Evolutionary conservation across 768 basidiomycete species (phyloP).

Genomic region (Lyophyllum atratum): DNA sequence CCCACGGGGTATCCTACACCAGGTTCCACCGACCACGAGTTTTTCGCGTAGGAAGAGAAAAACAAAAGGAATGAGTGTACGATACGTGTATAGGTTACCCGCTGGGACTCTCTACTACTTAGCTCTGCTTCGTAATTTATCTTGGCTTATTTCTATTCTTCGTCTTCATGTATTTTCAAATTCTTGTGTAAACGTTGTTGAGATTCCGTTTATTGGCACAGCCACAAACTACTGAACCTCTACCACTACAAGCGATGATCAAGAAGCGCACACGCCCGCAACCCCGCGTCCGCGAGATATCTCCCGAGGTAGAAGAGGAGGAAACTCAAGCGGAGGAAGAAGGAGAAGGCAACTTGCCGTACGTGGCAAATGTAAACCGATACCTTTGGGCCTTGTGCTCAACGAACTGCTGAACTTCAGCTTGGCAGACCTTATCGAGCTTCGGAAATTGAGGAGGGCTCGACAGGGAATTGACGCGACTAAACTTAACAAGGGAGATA

Average conservation of each 20-base stretch:
- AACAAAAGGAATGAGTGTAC: conserved; percentile 10
- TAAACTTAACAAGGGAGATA: conserved; percentile 85
- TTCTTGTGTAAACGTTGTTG: background rate
- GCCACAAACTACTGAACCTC: conserved; percentile 10
- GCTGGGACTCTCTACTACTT: conserved; percentile 3
- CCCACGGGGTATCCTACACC: conserved; percentile 49
- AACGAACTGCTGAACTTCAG: conserved; percentile 34
- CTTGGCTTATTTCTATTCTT: conserved; percentile 4
- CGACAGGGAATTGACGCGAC: conserved; percentile 84
- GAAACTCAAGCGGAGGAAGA: conserved; percentile 37
- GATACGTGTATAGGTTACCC: conserved; percentile 16
- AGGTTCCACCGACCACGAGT: conserved; percentile 45
- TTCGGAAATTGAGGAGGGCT: conserved; percentile 72
- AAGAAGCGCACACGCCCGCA: conserved; percentile 76
- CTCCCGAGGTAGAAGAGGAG: conserved; percentile 41
- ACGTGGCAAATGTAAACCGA: conserved; percentile 25
- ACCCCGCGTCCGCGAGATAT: conserved; percentile 53
- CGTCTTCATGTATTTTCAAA: background rate
- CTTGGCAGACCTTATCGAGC: conserved; percentile 80
- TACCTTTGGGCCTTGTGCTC: conserved; percentile 2
- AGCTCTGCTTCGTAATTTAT: conserved; percentile 11
- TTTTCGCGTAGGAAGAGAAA: conserved; percentile 27
- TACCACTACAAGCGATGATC: conserved; percentile 45
- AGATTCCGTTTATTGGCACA: too few species aligned
- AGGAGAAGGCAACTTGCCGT: conserved; percentile 53